Evolutionary conservation across 306 rosid species (phyloP).

Genomic region (Senna tora): DNA sequence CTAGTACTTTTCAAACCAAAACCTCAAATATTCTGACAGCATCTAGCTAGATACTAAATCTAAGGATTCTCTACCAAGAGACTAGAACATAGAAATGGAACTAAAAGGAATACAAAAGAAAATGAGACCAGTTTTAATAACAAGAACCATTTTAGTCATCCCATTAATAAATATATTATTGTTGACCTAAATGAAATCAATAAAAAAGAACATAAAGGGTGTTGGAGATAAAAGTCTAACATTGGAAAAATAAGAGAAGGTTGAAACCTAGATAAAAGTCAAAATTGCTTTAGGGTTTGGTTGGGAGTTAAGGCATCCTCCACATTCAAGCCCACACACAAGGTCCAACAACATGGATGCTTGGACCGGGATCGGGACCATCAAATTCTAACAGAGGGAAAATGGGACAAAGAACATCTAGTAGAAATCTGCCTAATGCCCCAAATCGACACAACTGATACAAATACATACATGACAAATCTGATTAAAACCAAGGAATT

Average conservation of each 20-base stretch:
- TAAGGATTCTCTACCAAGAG: constrained; percentile 3
- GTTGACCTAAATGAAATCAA: constrained; percentile 27
- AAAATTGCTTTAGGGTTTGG: too few relatives aligned
- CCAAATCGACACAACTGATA: neutral
- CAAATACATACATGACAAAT: constrained; percentile 12
- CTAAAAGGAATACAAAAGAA: constrained; percentile 17
- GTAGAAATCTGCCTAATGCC: neutral
- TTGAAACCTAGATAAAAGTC: too few relatives aligned
- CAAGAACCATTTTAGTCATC: constrained; percentile 10
- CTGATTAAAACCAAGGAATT: neutral
- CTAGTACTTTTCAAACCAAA: constrained; percentile 11
- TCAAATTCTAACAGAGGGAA: too few relatives aligned
- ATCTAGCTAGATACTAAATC: constrained; percentile 15
- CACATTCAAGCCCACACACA: too few relatives aligned
- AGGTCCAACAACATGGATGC: too few relatives aligned
- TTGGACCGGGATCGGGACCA: too few relatives aligned
- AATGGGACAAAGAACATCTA: neutral
- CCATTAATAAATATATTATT: constrained; percentile 9
- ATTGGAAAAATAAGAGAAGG: too few relatives aligned
- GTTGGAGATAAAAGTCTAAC: too few relatives aligned
- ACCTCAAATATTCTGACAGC: constrained; percentile 27
- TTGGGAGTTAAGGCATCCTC: too few relatives aligned
- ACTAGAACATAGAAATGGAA: constrained; percentile 12
- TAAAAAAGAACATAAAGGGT: neutral
- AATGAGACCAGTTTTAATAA: constrained; percentile 1